These are phyloP conservation scores for Cylindricascospora bacillispora DNA, from an alignment of 1,139 yeast genomes.

Conservation along the genomic window DNA sequence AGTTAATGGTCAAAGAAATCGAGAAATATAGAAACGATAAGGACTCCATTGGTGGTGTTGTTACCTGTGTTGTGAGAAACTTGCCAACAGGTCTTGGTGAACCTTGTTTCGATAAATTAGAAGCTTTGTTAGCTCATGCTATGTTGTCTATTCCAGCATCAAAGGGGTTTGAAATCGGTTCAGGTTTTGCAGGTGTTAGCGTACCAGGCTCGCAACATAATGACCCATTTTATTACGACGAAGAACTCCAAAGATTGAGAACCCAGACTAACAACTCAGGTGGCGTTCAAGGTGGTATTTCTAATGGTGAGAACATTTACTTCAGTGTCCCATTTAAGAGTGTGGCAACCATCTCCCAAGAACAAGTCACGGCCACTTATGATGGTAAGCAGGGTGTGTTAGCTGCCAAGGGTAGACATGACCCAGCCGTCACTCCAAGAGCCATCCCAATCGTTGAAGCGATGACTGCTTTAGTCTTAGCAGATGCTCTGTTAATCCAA, in stretches of 20 bases:
- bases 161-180: constrained; percentile 94
- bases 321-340: constrained; percentile 95
- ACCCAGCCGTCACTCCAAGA: constrained; percentile 96
- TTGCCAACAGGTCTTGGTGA: constrained; percentile 92
- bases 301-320: constrained; percentile 90
- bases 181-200: constrained; percentile 82
- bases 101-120: constrained; percentile 93
- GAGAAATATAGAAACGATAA: constrained; percentile 76
- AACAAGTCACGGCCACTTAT: constrained; percentile 77
- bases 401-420: constrained; percentile 96
- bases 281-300: constrained; percentile 95
- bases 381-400: constrained; percentile 77
- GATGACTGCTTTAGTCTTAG: constrained; percentile 87
- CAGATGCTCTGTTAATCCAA: constrained; percentile 76
- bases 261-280: constrained; percentile 90
- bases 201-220: constrained; percentile 92
- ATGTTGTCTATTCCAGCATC: constrained; percentile 97
- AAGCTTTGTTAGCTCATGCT: constrained; percentile 91
- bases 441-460: constrained; percentile 98
- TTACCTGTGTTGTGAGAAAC: constrained; percentile 91
- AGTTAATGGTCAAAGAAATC: constrained; percentile 72
- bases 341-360: constrained; percentile 94
- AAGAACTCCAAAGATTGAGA: constrained; percentile 45
- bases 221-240: constrained; percentile 63
- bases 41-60: constrained; percentile 96